These are phyloP conservation scores for Lactarius vividus DNA, from an alignment of 768 basidiomycete species.

Conservation along the genomic window DNA sequence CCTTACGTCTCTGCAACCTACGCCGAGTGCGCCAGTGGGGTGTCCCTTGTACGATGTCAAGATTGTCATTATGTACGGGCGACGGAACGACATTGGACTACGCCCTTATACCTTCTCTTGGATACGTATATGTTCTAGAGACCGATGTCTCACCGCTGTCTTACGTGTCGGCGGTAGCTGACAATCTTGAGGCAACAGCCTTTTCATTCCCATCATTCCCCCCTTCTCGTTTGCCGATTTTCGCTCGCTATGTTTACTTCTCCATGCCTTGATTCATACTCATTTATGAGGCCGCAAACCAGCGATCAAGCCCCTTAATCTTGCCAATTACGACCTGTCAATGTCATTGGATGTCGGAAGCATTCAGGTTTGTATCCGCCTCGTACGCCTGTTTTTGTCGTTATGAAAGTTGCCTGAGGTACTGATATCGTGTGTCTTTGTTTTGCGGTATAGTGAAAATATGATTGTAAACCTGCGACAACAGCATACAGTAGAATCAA, in stretches of 20 bases:
- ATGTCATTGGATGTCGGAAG: not conserved
- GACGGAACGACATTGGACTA: not conserved
- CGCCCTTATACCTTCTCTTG: not conserved
- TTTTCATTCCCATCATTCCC: not conserved
- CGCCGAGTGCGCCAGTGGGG: not conserved
- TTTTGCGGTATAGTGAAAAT: not conserved
- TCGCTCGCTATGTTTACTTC: not conserved
- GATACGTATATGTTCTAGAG: not conserved
- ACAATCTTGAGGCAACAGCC: not conserved
- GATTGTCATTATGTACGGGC: not conserved
- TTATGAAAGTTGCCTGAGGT: not conserved
- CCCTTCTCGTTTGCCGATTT: not conserved
- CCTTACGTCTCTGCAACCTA: not conserved
- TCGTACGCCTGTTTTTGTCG: not conserved
- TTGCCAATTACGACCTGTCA: not conserved
- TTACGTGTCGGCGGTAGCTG: not conserved
- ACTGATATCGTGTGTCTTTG: not conserved
- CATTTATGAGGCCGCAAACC: not conserved
- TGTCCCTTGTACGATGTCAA: not conserved
- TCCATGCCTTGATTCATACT: no score
- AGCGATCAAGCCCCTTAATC: not conserved
- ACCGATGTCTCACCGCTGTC: not conserved
- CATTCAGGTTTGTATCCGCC: not conserved
- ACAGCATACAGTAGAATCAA: not conserved
- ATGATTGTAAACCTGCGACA: not conserved